Evolutionary conservation across 805 yeast genomes (phyloP).

Genomic region (Cyberlindnera samutprakarnensis): DNA sequence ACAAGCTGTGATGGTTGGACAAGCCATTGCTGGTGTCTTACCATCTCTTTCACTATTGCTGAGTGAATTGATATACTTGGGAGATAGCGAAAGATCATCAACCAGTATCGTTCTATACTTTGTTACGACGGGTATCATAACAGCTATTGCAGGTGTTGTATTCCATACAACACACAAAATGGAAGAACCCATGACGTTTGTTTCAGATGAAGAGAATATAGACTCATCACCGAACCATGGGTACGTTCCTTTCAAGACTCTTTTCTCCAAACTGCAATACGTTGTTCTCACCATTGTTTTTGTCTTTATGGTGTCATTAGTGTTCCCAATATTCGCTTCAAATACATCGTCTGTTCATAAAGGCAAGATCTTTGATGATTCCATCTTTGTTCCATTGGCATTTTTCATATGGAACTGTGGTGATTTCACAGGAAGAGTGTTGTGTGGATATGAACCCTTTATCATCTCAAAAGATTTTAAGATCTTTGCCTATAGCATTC

Average conservation of each 20-base stretch:
- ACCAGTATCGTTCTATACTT: constrained; percentile 33
- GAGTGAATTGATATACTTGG: constrained; percentile 33
- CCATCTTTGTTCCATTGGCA: constrained; percentile 64
- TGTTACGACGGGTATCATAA: constrained; percentile 42
- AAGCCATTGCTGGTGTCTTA: constrained; percentile 87
- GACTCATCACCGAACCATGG: constrained; percentile 3
- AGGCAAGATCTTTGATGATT: constrained; percentile 16
- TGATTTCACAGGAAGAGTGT: constrained; percentile 70
- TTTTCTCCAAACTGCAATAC: constrained; percentile 56
- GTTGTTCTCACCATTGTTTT: constrained; percentile 66
- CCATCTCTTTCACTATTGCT: constrained; percentile 68
- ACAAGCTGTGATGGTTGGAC: constrained; percentile 91
- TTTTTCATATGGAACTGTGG: constrained; percentile 87
- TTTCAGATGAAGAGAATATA: constrained; percentile 1
- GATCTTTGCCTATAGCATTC: constrained; percentile 46
- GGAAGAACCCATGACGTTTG: constrained; percentile 6
- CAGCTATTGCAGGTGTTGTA: constrained; percentile 33
- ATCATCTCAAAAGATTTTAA: constrained; percentile 35
- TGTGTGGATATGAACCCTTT: constrained; percentile 44
- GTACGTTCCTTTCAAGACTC: constrained; percentile 50
- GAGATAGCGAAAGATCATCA: constrained; percentile 19
- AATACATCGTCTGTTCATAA: constrained; percentile 45
- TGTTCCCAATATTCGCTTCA: constrained; percentile 89
- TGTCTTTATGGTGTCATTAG: constrained; percentile 65
- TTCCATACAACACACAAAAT: constrained; percentile 28